Conservation (phyloP, 805 yeast species). For the Candida multigemmis region DNA sequence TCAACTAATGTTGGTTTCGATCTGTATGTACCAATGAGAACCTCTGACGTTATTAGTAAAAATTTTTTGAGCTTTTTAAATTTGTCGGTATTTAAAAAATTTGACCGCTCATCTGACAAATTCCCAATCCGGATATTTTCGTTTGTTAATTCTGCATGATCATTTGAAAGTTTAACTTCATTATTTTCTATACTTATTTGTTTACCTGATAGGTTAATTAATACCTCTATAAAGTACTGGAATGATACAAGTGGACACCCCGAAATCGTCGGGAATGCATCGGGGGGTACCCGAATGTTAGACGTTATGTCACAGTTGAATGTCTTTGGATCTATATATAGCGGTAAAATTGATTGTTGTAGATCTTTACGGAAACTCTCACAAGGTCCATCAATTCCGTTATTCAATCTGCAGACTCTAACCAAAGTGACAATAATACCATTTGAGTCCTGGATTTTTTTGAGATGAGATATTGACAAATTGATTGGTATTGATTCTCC, state of each 20-base stretch:
- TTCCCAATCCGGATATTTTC: background rate
- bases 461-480: constrained; percentile 58
- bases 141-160: constrained; percentile 1
- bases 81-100: constrained; percentile 70
- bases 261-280: constrained; percentile 75
- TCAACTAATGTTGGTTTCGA: constrained; percentile 12
- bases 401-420: constrained; percentile 60
- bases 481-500: constrained; percentile 77
- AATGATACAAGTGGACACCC: constrained; percentile 67
- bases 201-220: constrained; percentile 71
- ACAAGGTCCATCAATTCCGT: constrained; percentile 49
- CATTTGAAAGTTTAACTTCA: constrained; percentile 2
- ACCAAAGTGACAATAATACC: constrained; percentile 77
- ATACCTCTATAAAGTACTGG: constrained; percentile 77
- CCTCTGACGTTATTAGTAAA: constrained; percentile 71
- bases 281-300: constrained; percentile 67
- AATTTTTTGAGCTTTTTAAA: constrained; percentile 70
- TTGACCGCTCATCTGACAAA: constrained; percentile 25
- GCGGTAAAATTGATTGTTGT: constrained; percentile 66
- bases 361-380: constrained; percentile 79
- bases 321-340: constrained; percentile 65
- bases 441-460: constrained; percentile 55
- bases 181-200: constrained; percentile 18
- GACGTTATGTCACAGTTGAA: constrained; percentile 50
- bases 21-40: constrained; percentile 73